Evolutionary conservation across 108 stramenopile genomes (phyloP).

Genomic region (Skeletonema menzelii): DNA sequence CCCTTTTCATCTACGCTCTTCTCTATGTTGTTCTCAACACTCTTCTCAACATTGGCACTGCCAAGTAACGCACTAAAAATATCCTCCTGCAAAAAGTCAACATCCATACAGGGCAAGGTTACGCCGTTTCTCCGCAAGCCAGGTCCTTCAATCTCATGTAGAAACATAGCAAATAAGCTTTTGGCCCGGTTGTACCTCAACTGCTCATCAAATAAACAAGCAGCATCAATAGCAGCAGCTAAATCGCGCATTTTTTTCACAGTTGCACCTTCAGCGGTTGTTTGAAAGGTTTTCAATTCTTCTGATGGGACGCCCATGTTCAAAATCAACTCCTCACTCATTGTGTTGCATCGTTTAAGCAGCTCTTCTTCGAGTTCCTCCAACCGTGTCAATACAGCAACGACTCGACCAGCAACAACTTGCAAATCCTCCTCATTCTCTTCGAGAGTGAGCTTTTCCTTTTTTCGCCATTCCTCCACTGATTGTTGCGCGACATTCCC

Average conservation of each 20-base stretch:
- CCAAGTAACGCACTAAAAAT: slow-evolving; percentile 25
- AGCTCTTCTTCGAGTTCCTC: slow-evolving; percentile 44
- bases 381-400: slow-evolving; percentile 24
- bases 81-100: slow-evolving; percentile 32
- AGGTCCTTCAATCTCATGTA: slow-evolving; percentile 44
- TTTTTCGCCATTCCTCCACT: slow-evolving; percentile 14
- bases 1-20: no score
- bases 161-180: slow-evolving; percentile 33
- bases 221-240: slow-evolving; percentile 28
- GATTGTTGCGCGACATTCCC: slow-evolving; percentile 36
- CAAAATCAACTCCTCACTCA: background rate
- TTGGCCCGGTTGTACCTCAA: slow-evolving; percentile 36
- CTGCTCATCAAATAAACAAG: slow-evolving; percentile 35
- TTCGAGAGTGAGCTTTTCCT: background rate
- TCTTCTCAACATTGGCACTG: background rate
- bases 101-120: slow-evolving; percentile 42
- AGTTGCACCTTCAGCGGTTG: slow-evolving; percentile 1
- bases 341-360: slow-evolving; percentile 13
- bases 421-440: slow-evolving; percentile 18
- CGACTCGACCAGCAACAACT: slow-evolving; percentile 30
- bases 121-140: slow-evolving; percentile 40
- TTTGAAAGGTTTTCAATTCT: slow-evolving; percentile 29
- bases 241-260: slow-evolving; percentile 3
- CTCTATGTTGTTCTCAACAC: background rate
- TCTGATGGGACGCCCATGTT: slow-evolving; percentile 24